Evolutionary conservation across 371 early-diverging fungal genomes (phyloP), one percentile per base, ranked within the genome.

Genomic region (Coemansia linderi): DNA sequence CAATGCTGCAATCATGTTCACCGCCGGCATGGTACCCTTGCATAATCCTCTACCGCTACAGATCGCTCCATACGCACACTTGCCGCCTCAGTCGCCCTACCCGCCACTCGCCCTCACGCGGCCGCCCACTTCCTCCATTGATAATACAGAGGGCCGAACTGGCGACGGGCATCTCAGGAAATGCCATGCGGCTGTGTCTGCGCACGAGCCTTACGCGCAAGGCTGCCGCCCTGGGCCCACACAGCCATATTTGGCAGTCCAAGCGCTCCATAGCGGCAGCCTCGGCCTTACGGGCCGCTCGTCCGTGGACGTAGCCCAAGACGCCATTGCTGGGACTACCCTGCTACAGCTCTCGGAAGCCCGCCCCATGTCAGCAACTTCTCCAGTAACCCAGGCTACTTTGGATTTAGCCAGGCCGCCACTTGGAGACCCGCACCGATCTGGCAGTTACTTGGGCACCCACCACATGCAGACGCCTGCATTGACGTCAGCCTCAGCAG

Each of bases 1-100:
- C 59, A 76, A 72, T 43, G 65, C 72, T 4, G 76, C 72, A 6
- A 72, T 76, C n/a, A 59, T 75, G 29, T 71, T 65, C 68, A 58
- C 37, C 33, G 54, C 72, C 24, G 68, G 65, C 13, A 61, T 75
- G 59, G 41, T 61, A n/a, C 58, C 68, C 19, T 52, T 58, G 19
- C n/a, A 31, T 6, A 33, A 41, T 8, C 41, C 56, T 10, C 63
- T 17, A 17, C 56, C 56, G 36, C 33, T 54, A 37, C 46, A 41
- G 15, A 31, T 54, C 48, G 37, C 54, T 10, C 36, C 39, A 12
- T 63, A 54, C 39, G 50, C 64, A 36, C 56, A 54, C 27, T 54
- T 61, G 13, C 46, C 15, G 29, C 46, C 39, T 40, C 44, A 29
- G 41, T 29, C 29, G 33, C n/a, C 36, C 39, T 39, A 63, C 12